phyloP scores from a whole-genome alignment of 306 rosid species.

The Malus orientalis region DNA sequence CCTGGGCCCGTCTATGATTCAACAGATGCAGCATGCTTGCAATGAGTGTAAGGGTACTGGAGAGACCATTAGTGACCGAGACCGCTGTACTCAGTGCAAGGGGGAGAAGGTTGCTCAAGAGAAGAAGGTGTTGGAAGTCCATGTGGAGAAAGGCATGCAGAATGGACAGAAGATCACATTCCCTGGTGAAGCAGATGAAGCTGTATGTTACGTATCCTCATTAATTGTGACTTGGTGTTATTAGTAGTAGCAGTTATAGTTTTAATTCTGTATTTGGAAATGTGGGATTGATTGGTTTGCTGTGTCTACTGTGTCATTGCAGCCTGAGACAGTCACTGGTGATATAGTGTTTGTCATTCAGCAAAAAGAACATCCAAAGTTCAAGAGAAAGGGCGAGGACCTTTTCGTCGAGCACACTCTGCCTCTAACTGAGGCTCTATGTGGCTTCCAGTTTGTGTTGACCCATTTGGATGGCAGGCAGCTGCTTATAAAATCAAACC shows the following conservation, averaged over 20 bases:
- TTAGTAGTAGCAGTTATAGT: not conserved
- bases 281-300: slow-evolving; percentile 8
- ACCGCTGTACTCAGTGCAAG: slow-evolving; percentile 70
- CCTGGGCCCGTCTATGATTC: slow-evolving; percentile 74
- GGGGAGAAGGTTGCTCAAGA: slow-evolving; percentile 78
- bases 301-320: slow-evolving; percentile 10
- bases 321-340: slow-evolving; percentile 81
- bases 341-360: slow-evolving; percentile 74
- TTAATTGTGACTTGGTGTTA: not conserved
- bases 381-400: slow-evolving; percentile 63
- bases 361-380: slow-evolving; percentile 75
- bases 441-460: slow-evolving; percentile 66
- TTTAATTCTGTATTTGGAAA: not conserved
- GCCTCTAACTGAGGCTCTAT: slow-evolving; percentile 60
- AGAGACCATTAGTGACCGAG: slow-evolving; percentile 64
- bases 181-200: slow-evolving; percentile 91
- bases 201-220: slow-evolving; percentile 28
- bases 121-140: slow-evolving; percentile 71
- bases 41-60: slow-evolving; percentile 91
- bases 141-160: slow-evolving; percentile 90
- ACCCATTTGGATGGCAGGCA: slow-evolving; percentile 62
- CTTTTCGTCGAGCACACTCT: slow-evolving; percentile 63
- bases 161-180: slow-evolving; percentile 79
- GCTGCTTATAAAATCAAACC: slow-evolving; percentile 55
- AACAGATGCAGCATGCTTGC: slow-evolving; percentile 85